Conservation (phyloP, 176 grass and related monocot genomes). For the Pharus latifolius region DNA sequence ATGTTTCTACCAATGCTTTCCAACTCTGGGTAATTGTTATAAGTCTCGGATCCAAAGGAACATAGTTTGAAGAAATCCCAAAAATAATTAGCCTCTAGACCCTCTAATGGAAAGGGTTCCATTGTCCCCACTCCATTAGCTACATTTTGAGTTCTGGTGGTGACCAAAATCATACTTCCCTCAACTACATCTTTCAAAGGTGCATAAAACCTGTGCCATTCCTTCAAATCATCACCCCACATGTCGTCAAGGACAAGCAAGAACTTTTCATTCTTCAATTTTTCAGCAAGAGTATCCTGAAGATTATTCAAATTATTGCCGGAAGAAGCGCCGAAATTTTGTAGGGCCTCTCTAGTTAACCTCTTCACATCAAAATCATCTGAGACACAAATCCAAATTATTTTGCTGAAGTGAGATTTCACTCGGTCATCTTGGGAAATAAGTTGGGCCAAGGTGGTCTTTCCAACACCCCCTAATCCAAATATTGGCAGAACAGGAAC, state of each 20-base stretch:
- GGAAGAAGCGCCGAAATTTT: too few relatives aligned
- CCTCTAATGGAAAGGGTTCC: not conserved
- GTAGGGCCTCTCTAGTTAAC: slow-evolving; percentile 3
- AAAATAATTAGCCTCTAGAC: not conserved
- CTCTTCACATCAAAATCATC: too few relatives aligned
- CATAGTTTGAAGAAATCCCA: not conserved
- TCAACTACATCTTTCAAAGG: too few relatives aligned
- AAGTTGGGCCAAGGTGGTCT: too few relatives aligned
- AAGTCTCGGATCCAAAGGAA: not conserved
- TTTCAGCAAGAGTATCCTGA: not conserved
- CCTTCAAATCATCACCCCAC: not conserved
- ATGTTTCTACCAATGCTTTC: slow-evolving; percentile 9
- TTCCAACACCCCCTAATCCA: too few relatives aligned
- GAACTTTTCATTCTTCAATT: too few relatives aligned
- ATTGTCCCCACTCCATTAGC: not conserved
- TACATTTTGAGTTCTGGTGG: not conserved
- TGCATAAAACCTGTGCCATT: not conserved
- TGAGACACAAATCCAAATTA: slow-evolving; percentile 23
- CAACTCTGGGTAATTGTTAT: not conserved
- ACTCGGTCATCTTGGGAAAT: too few relatives aligned
- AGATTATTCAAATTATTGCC: slow-evolving; percentile 6
- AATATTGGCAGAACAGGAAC: too few relatives aligned
- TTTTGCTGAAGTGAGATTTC: slow-evolving; percentile 4
- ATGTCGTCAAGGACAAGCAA: slow-evolving; percentile 25
- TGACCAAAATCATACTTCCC: too few relatives aligned